Evolutionary conservation across 2,329 filamentous ascomycete genomes (phyloP).

Genomic region (Didymella arachidicola): DNA sequence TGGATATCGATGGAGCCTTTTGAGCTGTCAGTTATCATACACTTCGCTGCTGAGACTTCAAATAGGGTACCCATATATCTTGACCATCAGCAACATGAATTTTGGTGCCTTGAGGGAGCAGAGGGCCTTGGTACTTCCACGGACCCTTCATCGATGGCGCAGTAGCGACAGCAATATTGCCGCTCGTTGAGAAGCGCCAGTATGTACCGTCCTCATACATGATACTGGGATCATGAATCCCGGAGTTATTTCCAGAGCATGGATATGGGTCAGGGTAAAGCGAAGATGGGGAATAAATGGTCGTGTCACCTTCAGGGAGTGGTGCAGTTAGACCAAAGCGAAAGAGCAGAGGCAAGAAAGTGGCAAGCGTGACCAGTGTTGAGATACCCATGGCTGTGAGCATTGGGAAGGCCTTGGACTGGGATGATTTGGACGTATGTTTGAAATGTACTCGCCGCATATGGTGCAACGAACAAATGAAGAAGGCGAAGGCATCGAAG

Average conservation of each 20-base stretch:
- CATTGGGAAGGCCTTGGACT: slow-evolving; percentile 4
- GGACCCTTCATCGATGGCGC: slow-evolving; percentile 56
- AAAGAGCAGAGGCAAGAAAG: slow-evolving; percentile 25
- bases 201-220: slow-evolving; percentile 57
- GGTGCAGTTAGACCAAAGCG: slow-evolving; percentile 6
- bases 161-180: slow-evolving; percentile 57
- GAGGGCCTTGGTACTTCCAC: slow-evolving; percentile 56
- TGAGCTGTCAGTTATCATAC: background rate
- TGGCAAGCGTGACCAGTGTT: slow-evolving; percentile 23
- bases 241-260: slow-evolving; percentile 50
- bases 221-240: slow-evolving; percentile 57
- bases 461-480: background rate
- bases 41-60: background rate
- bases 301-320: background rate
- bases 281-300: background rate
- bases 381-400: slow-evolving; percentile 22
- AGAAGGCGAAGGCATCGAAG: background rate
- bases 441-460: background rate
- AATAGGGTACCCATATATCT: slow-evolving; percentile 56
- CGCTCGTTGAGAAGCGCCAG: slow-evolving; percentile 60
- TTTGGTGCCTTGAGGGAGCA: slow-evolving; percentile 53
- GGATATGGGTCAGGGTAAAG: slow-evolving; percentile 44
- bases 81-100: slow-evolving; percentile 52
- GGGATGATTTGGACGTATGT: background rate
- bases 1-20: slow-evolving; percentile 69